Evolutionary conservation across 352 stramenopile genomes (phyloP), one percentile per base, ranked within the genome.

Genomic region (Hyaloperonospora brassicae): DNA sequence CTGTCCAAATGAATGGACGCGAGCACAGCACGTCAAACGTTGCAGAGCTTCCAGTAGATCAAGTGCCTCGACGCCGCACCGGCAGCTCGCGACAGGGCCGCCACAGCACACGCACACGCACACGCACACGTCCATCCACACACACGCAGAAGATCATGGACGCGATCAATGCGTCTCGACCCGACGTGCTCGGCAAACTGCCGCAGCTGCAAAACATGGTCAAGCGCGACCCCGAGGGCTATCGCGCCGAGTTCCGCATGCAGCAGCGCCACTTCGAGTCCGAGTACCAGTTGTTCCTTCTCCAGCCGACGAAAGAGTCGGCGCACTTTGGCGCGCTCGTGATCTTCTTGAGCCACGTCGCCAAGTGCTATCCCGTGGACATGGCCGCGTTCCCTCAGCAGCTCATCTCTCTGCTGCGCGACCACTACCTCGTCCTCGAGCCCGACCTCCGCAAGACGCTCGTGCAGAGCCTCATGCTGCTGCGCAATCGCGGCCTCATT

Each of bases 201-300:
- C 88, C 94, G 52, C 92, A 97, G 76, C 81, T 98, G 45, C 96
- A 99, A 82, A 99, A 99, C 79, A 89, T 98, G 62, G 95, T 98
- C 35, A 99, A 99, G 79, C 88, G 97, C 30, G 96, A 99, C 69
- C 95, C 96, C 8, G 59, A 81, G 40, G 93, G 85, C 48, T 99
- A 99, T 79, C 78, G 84, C 47, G 92, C 95, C 52, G 97, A 99
- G 76, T 99, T 98, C 73, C 79, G 97, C 64, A 96, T 98, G 70
- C 96, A 99, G 76, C 55, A 95, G 50, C 90, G 90, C 35, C 94
- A 98, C 71, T 98, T 98, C 59, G 76, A 98, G 68, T 97, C 89
- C 59, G 88, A 98, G 70, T 89, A 97, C 60, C 80, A 95, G 56
- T 93, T 99, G 55, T 95, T 99, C 59, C 73, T 93, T 57, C 76